A percentile compares a stretch with the other conserved stretches of the same genome.
Conservation (phyloP, 2,329 filamentous ascomycete species). For the Teratosphaeria gauchensis region DNA sequence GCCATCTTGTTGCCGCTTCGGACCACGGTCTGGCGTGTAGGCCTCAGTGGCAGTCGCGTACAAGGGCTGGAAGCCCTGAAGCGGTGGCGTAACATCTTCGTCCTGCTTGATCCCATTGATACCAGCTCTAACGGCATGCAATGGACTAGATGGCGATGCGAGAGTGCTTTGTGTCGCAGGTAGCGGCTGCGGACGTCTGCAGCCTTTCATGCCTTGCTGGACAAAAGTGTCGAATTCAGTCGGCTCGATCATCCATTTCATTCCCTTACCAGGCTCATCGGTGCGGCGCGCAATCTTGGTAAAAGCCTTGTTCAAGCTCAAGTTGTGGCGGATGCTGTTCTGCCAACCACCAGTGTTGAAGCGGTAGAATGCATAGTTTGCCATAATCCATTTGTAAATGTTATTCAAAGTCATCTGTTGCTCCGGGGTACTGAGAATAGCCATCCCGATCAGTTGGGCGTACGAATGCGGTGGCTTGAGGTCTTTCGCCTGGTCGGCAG, state of each 20-base stretch:
- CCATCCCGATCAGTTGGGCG: conserved; percentile 92
- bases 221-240: conserved; percentile 82
- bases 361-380: conserved; percentile 86
- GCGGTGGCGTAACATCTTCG: conserved; percentile 33
- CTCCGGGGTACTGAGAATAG: conserved; percentile 76
- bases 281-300: conserved; percentile 86
- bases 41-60: conserved; percentile 43
- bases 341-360: conserved; percentile 85
- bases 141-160: conserved; percentile 44
- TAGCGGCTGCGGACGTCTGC: conserved; percentile 28
- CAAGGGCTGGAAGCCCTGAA: conserved; percentile 28
- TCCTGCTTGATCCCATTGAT: conserved; percentile 32
- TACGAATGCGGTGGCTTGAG: conserved; percentile 96
- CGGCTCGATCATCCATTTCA: conserved; percentile 94
- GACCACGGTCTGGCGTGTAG: conserved; percentile 46
- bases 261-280: conserved; percentile 93
- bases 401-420: conserved; percentile 84
- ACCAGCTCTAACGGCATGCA: conserved; percentile 38
- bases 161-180: conserved; percentile 26
- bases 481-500: conserved; percentile 73
- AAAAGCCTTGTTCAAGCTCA: conserved; percentile 91
- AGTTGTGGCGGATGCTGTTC: conserved; percentile 95
- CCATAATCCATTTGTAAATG: conserved; percentile 89
- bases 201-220: conserved; percentile 49
- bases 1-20: conserved; percentile 27